Percentiles rank a stretch among this genome's conserved stretches.
phyloP scores from a whole-genome alignment of 2,329 filamentous ascomycete genomes.

The Fusarium subtropicale region DNA sequence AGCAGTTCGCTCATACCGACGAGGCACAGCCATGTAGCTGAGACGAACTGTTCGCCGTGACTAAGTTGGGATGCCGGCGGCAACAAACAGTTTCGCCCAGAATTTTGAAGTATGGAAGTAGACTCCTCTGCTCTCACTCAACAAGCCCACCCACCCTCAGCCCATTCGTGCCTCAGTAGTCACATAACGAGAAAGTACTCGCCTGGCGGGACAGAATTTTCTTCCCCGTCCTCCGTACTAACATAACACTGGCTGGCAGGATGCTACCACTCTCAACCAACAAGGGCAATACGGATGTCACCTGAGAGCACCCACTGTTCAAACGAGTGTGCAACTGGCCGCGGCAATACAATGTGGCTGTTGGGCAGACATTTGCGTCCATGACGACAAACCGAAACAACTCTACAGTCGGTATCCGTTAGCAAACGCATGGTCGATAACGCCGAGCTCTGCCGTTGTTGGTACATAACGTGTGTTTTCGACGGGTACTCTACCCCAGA shows the following conservation, averaged over 20 bases:
- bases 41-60: background rate
- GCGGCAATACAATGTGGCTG: slow-evolving; percentile 32
- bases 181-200: slow-evolving; percentile 11
- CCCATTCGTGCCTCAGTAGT: background rate
- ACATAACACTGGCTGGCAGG: slow-evolving; percentile 25
- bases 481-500: slow-evolving; percentile 28
- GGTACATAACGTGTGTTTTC: slow-evolving; percentile 4
- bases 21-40: background rate
- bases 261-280: slow-evolving; percentile 24
- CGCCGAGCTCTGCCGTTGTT: slow-evolving; percentile 11
- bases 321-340: slow-evolving; percentile 18
- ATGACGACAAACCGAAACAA: slow-evolving; percentile 23
- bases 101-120: background rate
- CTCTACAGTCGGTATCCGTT: slow-evolving; percentile 5
- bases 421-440: slow-evolving; percentile 7
- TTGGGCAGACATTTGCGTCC: slow-evolving; percentile 32
- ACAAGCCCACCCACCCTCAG: slow-evolving; percentile 28
- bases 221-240: slow-evolving; percentile 22
- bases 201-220: slow-evolving; percentile 12
- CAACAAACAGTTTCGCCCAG: slow-evolving; percentile 1
- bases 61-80: slow-evolving; percentile 14
- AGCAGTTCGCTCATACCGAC: background rate
- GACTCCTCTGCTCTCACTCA: background rate
- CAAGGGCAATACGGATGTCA: slow-evolving; percentile 26
- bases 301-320: slow-evolving; percentile 24